These are phyloP conservation scores for Selaginella tamariscina DNA, from an alignment of 75 land plant genomes.

Conservation along the genomic window DNA sequence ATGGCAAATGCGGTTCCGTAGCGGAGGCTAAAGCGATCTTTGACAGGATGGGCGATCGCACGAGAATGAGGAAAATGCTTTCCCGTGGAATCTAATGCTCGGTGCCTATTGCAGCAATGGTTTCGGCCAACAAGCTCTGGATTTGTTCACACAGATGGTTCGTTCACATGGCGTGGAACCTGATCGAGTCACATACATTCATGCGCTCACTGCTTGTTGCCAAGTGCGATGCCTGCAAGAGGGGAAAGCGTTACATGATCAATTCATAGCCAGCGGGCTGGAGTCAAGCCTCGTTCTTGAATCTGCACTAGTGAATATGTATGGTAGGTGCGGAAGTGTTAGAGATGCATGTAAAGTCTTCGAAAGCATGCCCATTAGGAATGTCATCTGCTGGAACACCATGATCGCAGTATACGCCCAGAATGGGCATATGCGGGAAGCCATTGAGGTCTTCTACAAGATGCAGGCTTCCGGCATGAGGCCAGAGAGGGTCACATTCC, in stretches of 20 bases:
- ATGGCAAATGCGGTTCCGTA: neutral
- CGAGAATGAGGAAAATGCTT: neutral
- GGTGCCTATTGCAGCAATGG: neutral
- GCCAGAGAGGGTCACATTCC: conserved; percentile 24
- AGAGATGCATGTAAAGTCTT: conserved; percentile 14
- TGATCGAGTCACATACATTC: neutral
- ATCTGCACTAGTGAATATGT: conserved; percentile 18
- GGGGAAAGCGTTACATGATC: neutral
- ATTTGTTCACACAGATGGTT: neutral
- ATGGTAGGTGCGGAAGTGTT: conserved; percentile 16
- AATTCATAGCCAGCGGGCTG: neutral
- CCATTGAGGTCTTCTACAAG: conserved; percentile 19
- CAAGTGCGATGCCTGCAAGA: neutral
- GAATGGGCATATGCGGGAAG: conserved; percentile 18
- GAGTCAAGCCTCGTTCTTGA: conserved; percentile 4
- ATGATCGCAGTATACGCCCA: conserved; percentile 32
- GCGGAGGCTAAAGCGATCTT: neutral
- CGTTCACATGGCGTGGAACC: neutral
- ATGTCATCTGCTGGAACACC: conserved; percentile 25
- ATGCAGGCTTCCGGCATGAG: conserved; percentile 16
- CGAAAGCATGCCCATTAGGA: neutral
- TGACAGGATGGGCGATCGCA: no score
- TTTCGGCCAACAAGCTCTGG: neutral
- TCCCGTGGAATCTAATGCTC: neutral
- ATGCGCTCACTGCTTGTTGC: neutral